phyloP scores from a whole-genome alignment of 129 eudicot genomes.

The Tagetes erecta region DNA sequence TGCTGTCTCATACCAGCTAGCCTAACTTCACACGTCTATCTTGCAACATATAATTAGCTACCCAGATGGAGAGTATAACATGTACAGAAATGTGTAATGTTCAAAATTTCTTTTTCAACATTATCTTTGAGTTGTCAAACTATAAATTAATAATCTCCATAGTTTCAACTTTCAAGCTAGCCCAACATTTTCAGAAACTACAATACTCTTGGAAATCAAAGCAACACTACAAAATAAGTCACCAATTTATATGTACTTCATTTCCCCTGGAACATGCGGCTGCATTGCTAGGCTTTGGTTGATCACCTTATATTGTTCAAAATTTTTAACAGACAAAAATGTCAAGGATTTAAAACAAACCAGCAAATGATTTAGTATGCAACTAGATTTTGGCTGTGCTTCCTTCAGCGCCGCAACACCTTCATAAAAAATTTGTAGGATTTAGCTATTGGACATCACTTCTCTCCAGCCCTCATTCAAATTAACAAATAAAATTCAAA shows the following conservation, averaged over 20 bases:
- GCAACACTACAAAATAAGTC: slow-evolving; percentile 14
- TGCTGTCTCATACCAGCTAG: no score
- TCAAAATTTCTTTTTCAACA: slow-evolving; percentile 1
- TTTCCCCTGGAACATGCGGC: slow-evolving; percentile 8
- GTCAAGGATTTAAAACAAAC: slow-evolving; percentile 27
- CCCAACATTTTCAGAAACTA: slow-evolving; percentile 17
- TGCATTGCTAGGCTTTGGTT: neutral
- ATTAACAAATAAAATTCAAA: neutral
- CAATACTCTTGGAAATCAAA: slow-evolving; percentile 11
- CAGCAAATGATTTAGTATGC: slow-evolving; percentile 8
- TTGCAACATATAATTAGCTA: neutral
- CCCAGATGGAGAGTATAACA: neutral
- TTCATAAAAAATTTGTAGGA: slow-evolving; percentile 7
- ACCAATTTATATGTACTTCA: slow-evolving; percentile 3
- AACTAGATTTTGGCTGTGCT: slow-evolving; percentile 15
- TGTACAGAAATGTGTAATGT: neutral
- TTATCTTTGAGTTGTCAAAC: slow-evolving; percentile 15
- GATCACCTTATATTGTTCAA: slow-evolving; percentile 5
- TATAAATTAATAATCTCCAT: slow-evolving; percentile 12
- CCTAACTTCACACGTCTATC: no score
- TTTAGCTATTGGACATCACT: slow-evolving; percentile 7
- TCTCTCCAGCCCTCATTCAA: neutral
- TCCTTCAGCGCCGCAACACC: slow-evolving; percentile 43
- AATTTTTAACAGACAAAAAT: slow-evolving; percentile 3
- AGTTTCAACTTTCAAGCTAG: slow-evolving; percentile 20